Conservation (phyloP, 495 filamentous ascomycete genomes). For the Neurospora sp. region DNA sequence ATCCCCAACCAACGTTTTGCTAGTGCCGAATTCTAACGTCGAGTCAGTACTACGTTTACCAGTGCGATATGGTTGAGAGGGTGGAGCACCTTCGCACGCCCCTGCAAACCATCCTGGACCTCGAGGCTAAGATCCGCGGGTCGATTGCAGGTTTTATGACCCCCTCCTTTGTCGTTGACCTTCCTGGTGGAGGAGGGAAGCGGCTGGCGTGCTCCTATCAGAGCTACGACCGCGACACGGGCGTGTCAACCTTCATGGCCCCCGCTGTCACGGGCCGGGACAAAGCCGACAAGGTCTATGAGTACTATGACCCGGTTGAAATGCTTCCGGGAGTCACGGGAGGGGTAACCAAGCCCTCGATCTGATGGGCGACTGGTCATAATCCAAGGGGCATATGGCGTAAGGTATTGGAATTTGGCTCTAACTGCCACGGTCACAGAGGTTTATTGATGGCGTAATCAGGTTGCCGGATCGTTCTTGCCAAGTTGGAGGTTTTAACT, state of each 20-base stretch:
- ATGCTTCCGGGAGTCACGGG: conserved; percentile 4
- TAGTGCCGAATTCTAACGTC: conserved; percentile 2
- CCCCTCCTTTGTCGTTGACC: conserved; percentile 50
- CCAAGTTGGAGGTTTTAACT: background rate
- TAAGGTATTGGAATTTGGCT: background rate
- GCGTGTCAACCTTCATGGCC: conserved; percentile 42
- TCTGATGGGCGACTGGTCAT: background rate
- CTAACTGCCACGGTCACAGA: background rate
- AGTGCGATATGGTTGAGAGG: conserved; percentile 46
- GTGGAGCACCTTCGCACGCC: conserved; percentile 53
- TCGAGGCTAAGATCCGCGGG: conserved; percentile 44
- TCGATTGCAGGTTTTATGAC: conserved; percentile 50
- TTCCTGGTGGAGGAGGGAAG: conserved; percentile 52
- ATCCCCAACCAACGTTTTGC: background rate
- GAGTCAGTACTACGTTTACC: conserved; percentile 47
- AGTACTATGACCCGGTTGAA: conserved; percentile 46
- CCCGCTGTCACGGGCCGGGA: conserved; percentile 38
- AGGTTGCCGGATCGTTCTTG: background rate
- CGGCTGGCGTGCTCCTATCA: conserved; percentile 41
- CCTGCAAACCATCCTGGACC: conserved; percentile 43
- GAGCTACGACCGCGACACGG: conserved; percentile 39
- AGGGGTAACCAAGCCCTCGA: background rate
- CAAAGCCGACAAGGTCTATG: conserved; percentile 39
- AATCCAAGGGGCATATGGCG: background rate
- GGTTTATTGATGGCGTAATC: background rate